These are phyloP conservation scores for Fusarium sp. DNA, from an alignment of 2,329 filamentous ascomycete species.

Conservation along the genomic window DNA sequence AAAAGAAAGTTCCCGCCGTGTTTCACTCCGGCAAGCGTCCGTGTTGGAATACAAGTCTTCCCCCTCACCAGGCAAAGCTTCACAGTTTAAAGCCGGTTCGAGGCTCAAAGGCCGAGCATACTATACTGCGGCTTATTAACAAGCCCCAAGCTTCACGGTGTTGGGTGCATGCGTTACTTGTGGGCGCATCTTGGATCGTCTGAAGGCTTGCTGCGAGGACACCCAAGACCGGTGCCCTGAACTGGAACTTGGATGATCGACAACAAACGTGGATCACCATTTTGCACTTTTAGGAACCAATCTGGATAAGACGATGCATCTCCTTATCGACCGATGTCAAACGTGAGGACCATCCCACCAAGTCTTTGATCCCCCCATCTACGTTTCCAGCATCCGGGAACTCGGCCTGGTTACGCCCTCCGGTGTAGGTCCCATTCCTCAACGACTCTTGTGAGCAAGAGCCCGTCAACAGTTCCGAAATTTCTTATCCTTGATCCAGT, in stretches of 20 bases:
- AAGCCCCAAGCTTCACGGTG: constrained; percentile 18
- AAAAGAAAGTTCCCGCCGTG: constrained; percentile 39
- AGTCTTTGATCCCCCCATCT: constrained; percentile 18
- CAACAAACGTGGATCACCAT: constrained; percentile 23
- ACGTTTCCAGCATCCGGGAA: constrained; percentile 27
- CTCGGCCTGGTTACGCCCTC: constrained; percentile 17
- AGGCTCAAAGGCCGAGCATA: constrained; percentile 25
- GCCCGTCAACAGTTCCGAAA: neutral
- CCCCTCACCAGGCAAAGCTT: constrained; percentile 26
- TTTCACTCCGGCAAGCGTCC: constrained; percentile 39
- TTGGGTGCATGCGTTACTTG: constrained; percentile 34
- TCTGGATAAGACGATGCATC: constrained; percentile 43
- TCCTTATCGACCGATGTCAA: constrained; percentile 33
- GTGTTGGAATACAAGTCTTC: constrained; percentile 35
- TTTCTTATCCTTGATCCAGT: constrained; percentile 21
- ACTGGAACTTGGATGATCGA: constrained; percentile 28
- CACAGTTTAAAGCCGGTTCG: constrained; percentile 27
- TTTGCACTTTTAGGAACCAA: constrained; percentile 35
- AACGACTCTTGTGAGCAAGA: constrained; percentile 5
- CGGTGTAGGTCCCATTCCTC: constrained; percentile 14
- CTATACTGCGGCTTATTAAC: constrained; percentile 28
- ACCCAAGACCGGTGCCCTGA: constrained; percentile 13
- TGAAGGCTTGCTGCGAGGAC: constrained; percentile 26
- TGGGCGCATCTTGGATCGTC: constrained; percentile 15
- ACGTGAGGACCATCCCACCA: constrained; percentile 43